Evolutionary conservation across 2,329 filamentous ascomycete species (phyloP).

Genomic region (Neonectria coccinea): DNA sequence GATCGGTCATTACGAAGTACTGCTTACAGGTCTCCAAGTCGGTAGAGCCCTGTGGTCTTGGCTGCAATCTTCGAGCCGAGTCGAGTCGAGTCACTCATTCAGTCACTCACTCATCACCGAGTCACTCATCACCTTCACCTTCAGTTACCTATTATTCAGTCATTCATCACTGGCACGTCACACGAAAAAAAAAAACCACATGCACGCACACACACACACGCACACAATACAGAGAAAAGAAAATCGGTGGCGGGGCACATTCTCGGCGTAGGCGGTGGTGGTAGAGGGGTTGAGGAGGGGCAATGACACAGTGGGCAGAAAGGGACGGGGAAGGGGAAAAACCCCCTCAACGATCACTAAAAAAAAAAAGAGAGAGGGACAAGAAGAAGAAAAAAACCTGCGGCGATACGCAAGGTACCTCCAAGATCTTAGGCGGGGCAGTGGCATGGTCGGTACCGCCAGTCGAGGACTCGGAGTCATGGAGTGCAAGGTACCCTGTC

Average conservation of each 20-base stretch:
- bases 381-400: conserved; percentile 14
- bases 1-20: neutral
- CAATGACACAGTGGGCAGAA: conserved; percentile 15
- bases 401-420: conserved; percentile 3
- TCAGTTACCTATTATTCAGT: conserved; percentile 3
- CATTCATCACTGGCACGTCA: neutral
- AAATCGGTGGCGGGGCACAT: conserved; percentile 21
- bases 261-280: conserved; percentile 16
- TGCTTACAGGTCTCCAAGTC: neutral
- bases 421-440: neutral
- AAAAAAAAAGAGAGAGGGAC: neutral
- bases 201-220: neutral
- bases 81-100: neutral
- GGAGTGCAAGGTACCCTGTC: neutral
- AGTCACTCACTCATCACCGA: neutral
- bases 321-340: neutral
- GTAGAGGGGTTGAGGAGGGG: conserved; percentile 25
- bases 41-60: neutral
- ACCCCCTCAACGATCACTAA: neutral
- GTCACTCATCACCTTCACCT: neutral
- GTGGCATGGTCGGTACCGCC: conserved; percentile 7
- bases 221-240: conserved; percentile 18
- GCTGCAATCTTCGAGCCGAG: conserved; percentile 7
- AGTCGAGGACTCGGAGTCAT: neutral
- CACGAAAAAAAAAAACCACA: neutral